Evolutionary conservation across 1,284 basidiomycete genomes (phyloP).

Genomic region (Naganishia cerealis): DNA sequence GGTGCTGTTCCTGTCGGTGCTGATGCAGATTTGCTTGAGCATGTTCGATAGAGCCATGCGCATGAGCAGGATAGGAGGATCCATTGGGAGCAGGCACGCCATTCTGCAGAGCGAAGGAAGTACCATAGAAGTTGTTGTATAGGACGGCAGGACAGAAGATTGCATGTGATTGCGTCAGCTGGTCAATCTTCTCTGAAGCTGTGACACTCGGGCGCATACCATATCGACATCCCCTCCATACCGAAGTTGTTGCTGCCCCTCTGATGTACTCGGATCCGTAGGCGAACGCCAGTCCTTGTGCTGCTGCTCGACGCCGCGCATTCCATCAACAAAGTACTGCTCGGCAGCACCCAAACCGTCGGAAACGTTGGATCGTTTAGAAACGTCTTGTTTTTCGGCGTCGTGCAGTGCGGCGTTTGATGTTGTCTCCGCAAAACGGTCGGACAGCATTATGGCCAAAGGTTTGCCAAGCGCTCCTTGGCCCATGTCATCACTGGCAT

Average conservation of each 20-base stretch:
- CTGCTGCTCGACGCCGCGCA: conserved; percentile 22
- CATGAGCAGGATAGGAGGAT: conserved; percentile 1
- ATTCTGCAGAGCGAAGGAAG: background rate
- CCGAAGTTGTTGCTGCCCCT: conserved; percentile 8
- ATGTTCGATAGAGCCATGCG: conserved; percentile 10
- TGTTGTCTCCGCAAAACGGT: conserved; percentile 11
- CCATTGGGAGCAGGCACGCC: background rate
- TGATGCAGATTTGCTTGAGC: conserved; percentile 24
- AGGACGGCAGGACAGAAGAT: background rate
- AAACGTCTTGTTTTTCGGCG: background rate
- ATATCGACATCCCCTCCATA: conserved; percentile 15
- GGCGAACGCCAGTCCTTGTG: conserved; percentile 20
- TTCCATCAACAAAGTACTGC: conserved; percentile 29
- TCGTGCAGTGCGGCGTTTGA: background rate
- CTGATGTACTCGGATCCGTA: background rate
- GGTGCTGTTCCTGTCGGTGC: conserved; percentile 18
- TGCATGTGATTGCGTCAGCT: conserved; percentile 12
- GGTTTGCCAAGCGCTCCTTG: conserved; percentile 5
- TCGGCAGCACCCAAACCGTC: conserved; percentile 15
- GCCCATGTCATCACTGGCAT: background rate
- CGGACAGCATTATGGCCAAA: conserved; percentile 16
- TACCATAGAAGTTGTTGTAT: background rate
- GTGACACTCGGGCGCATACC: conserved; percentile 23
- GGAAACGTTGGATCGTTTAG: conserved; percentile 15
- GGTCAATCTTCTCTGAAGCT: conserved; percentile 18